phyloP scores from a whole-genome alignment of 768 basidiomycete species.

The Podaxis rugospora region DNA sequence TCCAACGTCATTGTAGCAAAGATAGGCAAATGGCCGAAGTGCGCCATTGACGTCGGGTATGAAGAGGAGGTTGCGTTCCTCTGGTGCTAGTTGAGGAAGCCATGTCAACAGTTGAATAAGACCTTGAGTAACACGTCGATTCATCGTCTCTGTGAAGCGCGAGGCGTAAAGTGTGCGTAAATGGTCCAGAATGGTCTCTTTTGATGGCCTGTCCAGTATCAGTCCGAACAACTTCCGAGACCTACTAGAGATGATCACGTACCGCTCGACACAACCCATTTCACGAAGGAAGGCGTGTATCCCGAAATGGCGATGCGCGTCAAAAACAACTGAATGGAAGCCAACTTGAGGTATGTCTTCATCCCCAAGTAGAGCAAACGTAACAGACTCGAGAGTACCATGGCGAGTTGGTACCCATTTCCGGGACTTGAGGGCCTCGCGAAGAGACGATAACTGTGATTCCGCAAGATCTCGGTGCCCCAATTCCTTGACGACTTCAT shows the following conservation, averaged over 20 bases:
- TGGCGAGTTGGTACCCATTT: conserved; percentile 32
- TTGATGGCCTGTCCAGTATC: conserved; percentile 24
- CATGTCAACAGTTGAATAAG: background rate
- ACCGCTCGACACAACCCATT: conserved; percentile 39
- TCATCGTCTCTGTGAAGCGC: too few species aligned
- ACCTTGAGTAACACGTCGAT: background rate
- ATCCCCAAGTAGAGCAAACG: conserved; percentile 20
- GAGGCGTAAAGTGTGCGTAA: conserved; percentile 12
- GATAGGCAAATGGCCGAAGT: conserved; percentile 23
- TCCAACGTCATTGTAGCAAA: conserved; percentile 41
- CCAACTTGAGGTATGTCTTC: conserved; percentile 19
- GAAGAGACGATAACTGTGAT: conserved; percentile 16
- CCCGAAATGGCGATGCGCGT: conserved; percentile 14
- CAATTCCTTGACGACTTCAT: conserved; percentile 27
- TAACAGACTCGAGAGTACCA: conserved; percentile 13
- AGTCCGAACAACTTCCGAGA: background rate
- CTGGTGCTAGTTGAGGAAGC: conserved; percentile 9
- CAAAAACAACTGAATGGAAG: conserved; percentile 21
- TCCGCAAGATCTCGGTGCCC: conserved; percentile 18
- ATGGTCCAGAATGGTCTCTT: conserved; percentile 22
- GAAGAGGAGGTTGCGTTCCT: conserved; percentile 23
- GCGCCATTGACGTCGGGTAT: conserved; percentile 27
- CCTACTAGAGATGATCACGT: background rate
- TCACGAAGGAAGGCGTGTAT: conserved; percentile 20
- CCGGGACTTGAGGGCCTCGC: conserved; percentile 12